Evolutionary conservation across 257 asterid species (phyloP), one percentile per base, ranked within the genome.

Genomic region (Plantago major): DNA sequence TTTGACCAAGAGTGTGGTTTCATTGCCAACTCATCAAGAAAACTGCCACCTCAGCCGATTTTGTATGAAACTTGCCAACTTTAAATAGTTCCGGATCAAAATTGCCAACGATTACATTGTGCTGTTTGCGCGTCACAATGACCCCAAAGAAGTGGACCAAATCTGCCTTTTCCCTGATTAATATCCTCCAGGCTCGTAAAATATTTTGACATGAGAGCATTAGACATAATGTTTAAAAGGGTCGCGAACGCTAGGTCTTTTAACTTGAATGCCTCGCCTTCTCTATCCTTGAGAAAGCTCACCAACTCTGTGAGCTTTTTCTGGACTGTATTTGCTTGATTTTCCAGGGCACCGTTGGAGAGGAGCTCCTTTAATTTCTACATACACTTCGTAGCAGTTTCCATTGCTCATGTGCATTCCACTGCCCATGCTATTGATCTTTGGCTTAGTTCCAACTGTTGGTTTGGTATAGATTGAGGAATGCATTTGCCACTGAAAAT

Each of bases 331-430:
- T 30, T 30, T 30, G 37, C 37, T 30, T 30, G 37, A 30, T 30
- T 30, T 5, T 30, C 37, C 37, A 30, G 37, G 5, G 37, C 37
- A 5, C 5, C 5, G 37, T 30, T 30, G 37, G 82, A 60, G 42
- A 83, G 73, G 1, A 83, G 76, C 76, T 73, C 86, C 1, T n/a
- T n/a, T n/a, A n/a, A n/a, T 62, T n/a, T 28, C 71, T 54, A 14
- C 78, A 71, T 0, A 75, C 37, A 0, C 76, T 10, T 0, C 84
- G 56, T 6, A 73, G 11, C 16, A 11, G 63, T n/a, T 63, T 79
- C 74, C 79, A 72, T 18, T 60, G 33, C 7, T 58, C 75, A 19
- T n/a, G 62, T 64, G 10, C 63, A 65, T 1, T 42, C 55, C 2
- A 65, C 70, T 1, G 52, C 47, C 88, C 78, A 80, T 45, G 11